Percentiles rank a stretch among this genome's conserved stretches.
phyloP scores from a whole-genome alignment of 257 asterid genomes.

The Paulownia fortunei region DNA sequence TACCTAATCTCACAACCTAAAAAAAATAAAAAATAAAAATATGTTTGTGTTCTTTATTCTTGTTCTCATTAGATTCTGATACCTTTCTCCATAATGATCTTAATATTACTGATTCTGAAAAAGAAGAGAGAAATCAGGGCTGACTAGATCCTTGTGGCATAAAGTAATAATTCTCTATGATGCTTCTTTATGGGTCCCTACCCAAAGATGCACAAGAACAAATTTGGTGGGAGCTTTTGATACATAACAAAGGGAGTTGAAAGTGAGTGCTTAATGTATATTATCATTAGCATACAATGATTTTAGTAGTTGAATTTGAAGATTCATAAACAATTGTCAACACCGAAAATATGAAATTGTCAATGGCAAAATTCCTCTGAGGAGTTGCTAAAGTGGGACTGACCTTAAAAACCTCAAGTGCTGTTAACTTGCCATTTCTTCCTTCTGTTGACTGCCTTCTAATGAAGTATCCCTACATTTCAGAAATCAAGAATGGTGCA shows the following conservation, averaged over 20 bases:
- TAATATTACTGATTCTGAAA: constrained; percentile 38
- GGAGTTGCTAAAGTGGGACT: neutral
- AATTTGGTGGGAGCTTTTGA: constrained; percentile 36
- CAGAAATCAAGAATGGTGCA: no score
- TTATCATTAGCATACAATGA: constrained; percentile 26
- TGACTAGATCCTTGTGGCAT: constrained; percentile 48
- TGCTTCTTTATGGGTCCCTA: constrained; percentile 39
- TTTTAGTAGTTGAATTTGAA: constrained; percentile 21
- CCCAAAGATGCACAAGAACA: constrained; percentile 39
- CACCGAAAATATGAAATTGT: neutral
- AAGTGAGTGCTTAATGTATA: constrained; percentile 21
- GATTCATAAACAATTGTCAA: constrained; percentile 27
- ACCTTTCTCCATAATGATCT: constrained; percentile 43
- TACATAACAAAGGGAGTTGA: constrained; percentile 23
- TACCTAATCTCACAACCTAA: constrained; percentile 44
- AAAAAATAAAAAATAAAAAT: neutral
- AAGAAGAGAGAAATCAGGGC: constrained; percentile 35
- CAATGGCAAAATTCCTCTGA: neutral
- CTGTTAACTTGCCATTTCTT: no score
- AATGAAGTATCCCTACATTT: no score
- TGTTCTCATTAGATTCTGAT: constrained; percentile 50
- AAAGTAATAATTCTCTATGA: constrained; percentile 42
- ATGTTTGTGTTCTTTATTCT: constrained; percentile 39
- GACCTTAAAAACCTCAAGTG: no score
- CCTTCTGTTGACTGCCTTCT: no score